Conservation (phyloP, 768 basidiomycete species). For the Russula ochroleuca region DNA sequence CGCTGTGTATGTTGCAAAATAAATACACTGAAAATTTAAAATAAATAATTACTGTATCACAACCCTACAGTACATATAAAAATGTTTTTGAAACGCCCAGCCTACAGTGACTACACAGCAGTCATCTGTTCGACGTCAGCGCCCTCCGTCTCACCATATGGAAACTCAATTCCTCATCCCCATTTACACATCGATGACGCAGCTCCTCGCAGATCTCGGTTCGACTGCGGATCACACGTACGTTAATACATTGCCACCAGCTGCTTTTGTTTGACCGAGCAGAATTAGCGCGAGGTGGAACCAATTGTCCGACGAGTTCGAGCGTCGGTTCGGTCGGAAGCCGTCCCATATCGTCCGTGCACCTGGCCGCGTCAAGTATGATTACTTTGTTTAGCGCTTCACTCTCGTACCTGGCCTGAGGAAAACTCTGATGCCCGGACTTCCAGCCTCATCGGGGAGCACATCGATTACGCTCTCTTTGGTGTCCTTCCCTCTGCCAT, state of each 20-base stretch:
- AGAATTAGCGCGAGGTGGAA: slow-evolving; percentile 42
- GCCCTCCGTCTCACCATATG: slow-evolving; percentile 41
- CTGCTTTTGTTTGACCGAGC: not conserved
- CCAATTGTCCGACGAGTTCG: slow-evolving; percentile 55
- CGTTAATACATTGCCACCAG: not conserved
- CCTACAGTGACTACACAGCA: too few species aligned
- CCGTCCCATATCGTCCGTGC: slow-evolving; percentile 71
- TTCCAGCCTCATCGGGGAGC: slow-evolving; percentile 54
- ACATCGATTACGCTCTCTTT: slow-evolving; percentile 80
- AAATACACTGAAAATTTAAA: too few species aligned
- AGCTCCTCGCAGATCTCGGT: slow-evolving; percentile 51
- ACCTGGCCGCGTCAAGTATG: slow-evolving; percentile 76
- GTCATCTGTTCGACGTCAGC: too few species aligned
- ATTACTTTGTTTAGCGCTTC: not conserved
- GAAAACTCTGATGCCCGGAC: not conserved
- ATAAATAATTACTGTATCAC: too few species aligned
- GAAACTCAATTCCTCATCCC: slow-evolving; percentile 57
- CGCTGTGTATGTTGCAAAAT: too few species aligned
- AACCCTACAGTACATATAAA: too few species aligned
- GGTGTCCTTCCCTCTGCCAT: slow-evolving; percentile 84
- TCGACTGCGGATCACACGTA: slow-evolving; percentile 40
- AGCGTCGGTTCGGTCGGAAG: slow-evolving; percentile 56
- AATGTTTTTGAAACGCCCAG: too few species aligned
- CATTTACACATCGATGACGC: slow-evolving; percentile 52
- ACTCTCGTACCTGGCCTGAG: not conserved